Evolutionary conservation across 768 basidiomycete genomes (phyloP).

Genomic region (Lyophyllum atratum): DNA sequence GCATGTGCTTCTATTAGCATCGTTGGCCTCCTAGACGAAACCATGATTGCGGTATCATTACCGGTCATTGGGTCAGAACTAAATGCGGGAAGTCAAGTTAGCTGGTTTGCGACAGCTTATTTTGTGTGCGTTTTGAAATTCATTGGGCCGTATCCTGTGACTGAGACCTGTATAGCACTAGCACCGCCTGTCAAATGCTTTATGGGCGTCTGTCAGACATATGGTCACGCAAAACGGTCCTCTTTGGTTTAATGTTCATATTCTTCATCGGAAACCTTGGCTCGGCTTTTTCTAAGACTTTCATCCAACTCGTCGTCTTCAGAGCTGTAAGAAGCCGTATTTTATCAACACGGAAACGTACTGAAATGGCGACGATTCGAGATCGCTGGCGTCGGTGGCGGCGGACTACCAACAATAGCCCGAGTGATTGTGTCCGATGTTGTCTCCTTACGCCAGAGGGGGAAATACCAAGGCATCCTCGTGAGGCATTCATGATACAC

Average conservation of each 20-base stretch:
- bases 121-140: constrained; percentile 30
- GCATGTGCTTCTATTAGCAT: constrained; percentile 49
- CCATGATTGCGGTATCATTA: constrained; percentile 58
- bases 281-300: constrained; percentile 48
- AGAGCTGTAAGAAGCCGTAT: constrained; percentile 30
- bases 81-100: constrained; percentile 44
- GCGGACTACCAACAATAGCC: constrained; percentile 51
- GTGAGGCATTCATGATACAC: constrained; percentile 1
- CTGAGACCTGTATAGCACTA: constrained; percentile 27
- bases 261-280: constrained; percentile 54
- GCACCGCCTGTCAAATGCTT: constrained; percentile 45
- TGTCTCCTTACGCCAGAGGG: constrained; percentile 52
- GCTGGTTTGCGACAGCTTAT: constrained; percentile 59
- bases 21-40: constrained; percentile 53
- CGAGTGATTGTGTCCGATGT: constrained; percentile 61
- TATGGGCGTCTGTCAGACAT: constrained; percentile 49
- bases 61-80: constrained; percentile 54
- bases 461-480: constrained; percentile 61
- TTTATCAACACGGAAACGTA: neutral
- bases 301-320: constrained; percentile 54
- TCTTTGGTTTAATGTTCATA: constrained; percentile 45
- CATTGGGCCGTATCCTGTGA: neutral
- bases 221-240: constrained; percentile 48
- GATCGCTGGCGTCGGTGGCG: constrained; percentile 54
- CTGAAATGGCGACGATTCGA: neutral